Base-by-base conservation (phyloP, 257 asterid species). In the Solanum chiquidenum region DNA sequence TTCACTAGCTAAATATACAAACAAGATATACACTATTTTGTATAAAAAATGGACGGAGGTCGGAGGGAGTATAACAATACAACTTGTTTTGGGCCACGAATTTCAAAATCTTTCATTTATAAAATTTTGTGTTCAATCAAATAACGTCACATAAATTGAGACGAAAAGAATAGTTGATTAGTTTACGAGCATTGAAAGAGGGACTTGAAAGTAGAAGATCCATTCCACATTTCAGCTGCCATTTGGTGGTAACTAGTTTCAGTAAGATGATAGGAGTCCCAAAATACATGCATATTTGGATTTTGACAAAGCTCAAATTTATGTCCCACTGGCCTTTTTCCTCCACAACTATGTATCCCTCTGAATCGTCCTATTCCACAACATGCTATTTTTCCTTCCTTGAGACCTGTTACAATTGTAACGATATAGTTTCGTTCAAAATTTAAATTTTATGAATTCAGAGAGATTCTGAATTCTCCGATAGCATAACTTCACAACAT, bases 311-410 rank as follows among this genome's bases (percentile, higher is more conserved):
- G 79, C 83, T 91, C 89, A 38, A 55, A 91, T 16, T 90, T 20
- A 77, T 25, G 89, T 29, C 72, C 87, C 21, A 88, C 86, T 1
- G 71, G 72, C 83, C 92, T 88, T 75, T 80, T 83, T 44, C 93
- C 93, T 86, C 93, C 93, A 21, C 93, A 91, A 83, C 90, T 91
- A 60, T 42, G 74, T 87, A 87, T 84, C 40, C 92, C 93, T 20
- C 86, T 89, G 11, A 64, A 89, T 20, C 7, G 21, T 12, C 91
- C 93, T 3, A 60, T 87, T 46, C 93, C 93, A 7, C 92, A 91
- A 68, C 93, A 91, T 12, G 92, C 93, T 29, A 33, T 71, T 33
- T 83, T 86, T 52, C 89, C 90, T 84, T 89, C 92, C 52, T 90
- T 60, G 23, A 91, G 20, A 27, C 92, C 93, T 91, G 7, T 21